Conservation (phyloP, 176 grass and related monocot genomes). For the Eragrostis curvula region DNA sequence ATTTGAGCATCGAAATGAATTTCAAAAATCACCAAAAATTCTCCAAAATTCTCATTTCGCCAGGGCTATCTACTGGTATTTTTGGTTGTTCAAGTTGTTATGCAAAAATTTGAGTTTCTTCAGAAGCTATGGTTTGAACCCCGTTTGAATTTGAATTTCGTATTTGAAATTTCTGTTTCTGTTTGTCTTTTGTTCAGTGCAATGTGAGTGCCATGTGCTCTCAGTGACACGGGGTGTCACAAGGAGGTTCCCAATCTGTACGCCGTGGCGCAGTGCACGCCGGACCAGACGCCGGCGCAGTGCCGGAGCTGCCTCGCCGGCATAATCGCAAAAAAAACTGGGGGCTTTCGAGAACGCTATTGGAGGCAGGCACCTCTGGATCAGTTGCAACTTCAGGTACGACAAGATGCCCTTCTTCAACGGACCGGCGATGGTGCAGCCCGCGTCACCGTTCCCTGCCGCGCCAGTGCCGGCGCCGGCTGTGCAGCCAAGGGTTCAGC, state of each 20-base stretch:
- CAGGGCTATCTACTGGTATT: no score
- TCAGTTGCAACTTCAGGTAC: slow-evolving; percentile 54
- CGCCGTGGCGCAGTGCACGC: slow-evolving; percentile 58
- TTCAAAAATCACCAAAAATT: no score
- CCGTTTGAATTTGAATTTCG: no score
- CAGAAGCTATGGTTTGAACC: no score
- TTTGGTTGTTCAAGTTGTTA: no score
- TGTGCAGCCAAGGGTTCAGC: neutral
- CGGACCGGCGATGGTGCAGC: slow-evolving; percentile 14
- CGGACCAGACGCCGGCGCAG: slow-evolving; percentile 35
- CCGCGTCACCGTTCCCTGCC: neutral
- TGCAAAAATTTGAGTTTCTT: no score
- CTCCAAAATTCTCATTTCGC: no score
- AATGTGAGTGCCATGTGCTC: no score
- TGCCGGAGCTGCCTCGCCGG: slow-evolving; percentile 47
- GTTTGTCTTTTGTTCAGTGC: no score
- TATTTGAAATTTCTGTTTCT: no score
- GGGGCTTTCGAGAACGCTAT: neutral
- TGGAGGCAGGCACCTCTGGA: slow-evolving; percentile 45
- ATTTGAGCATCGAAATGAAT: no score
- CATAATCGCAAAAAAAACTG: neutral
- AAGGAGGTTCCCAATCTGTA: slow-evolving; percentile 44
- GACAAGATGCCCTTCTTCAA: slow-evolving; percentile 40
- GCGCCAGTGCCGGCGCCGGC: neutral
- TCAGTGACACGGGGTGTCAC: no score